Conservation (phyloP, 805 yeast species). For the Sugiyamaella valdiviana region DNA sequence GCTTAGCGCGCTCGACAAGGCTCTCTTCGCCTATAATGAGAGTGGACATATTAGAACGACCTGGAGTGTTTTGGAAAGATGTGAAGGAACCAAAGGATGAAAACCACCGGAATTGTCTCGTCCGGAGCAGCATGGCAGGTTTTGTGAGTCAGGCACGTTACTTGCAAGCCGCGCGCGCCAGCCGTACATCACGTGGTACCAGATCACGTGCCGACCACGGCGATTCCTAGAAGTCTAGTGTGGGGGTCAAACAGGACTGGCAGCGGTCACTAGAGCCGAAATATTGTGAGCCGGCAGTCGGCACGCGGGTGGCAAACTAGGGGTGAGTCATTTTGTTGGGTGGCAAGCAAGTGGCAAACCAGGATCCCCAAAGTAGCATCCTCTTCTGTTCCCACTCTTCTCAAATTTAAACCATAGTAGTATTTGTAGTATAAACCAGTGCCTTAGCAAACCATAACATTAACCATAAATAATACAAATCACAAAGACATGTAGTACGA, state of each 20-base stretch:
- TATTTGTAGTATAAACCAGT: not conserved
- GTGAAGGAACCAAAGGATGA: too few relatives aligned
- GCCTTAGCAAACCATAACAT: not conserved
- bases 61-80: too few relatives aligned
- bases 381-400: too few relatives aligned
- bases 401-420: not conserved
- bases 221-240: too few relatives aligned
- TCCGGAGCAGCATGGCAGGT: not conserved
- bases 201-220: too few relatives aligned
- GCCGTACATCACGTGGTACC: not conserved
- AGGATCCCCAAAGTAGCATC: too few relatives aligned
- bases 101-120: not conserved
- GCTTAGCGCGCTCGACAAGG: constrained; percentile 74
- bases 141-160: not conserved
- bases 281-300: too few relatives aligned
- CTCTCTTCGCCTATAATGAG: constrained; percentile 5
- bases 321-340: too few relatives aligned
- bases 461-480: constrained; percentile 10
- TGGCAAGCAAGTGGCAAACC: too few relatives aligned
- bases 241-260: too few relatives aligned
- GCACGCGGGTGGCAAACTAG: too few relatives aligned
- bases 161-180: not conserved
- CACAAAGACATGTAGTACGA: constrained; percentile 4
- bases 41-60: not conserved
- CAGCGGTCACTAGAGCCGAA: too few relatives aligned